Evolutionary conservation across 2,329 filamentous ascomycete species (phyloP).

Genomic region (Pseudocercospora pini-densiflorae): DNA sequence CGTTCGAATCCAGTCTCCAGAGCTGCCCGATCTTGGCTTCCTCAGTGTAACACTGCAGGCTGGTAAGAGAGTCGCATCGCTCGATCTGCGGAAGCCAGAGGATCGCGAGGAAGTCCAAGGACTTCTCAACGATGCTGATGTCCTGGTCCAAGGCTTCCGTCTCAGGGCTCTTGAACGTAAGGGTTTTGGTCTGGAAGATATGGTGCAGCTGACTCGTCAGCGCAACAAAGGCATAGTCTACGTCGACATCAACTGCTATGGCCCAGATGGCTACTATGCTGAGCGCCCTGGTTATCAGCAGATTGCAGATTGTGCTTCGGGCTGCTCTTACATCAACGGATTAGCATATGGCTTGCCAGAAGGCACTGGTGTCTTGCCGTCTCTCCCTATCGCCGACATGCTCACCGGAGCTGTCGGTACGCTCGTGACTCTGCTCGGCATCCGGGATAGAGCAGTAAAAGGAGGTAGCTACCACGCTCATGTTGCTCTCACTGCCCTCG

Average conservation of each 20-base stretch:
- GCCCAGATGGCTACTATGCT: constrained; percentile 54
- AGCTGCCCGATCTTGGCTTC: constrained; percentile 41
- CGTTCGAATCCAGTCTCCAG: constrained; percentile 34
- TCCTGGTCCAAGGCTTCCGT: constrained; percentile 56
- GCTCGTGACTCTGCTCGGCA: constrained; percentile 34
- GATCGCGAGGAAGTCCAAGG: constrained; percentile 46
- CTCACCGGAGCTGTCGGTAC: constrained; percentile 31
- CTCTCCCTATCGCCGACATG: constrained; percentile 19
- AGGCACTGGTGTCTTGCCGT: constrained; percentile 30
- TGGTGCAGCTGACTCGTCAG: constrained; percentile 38
- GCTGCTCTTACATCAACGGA: constrained; percentile 25
- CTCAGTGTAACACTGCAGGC: constrained; percentile 49
- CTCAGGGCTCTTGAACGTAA: constrained; percentile 53
- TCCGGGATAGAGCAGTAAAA: constrained; percentile 40
- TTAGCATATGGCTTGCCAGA: constrained; percentile 26
- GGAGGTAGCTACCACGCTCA: constrained; percentile 41
- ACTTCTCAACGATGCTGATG: constrained; percentile 54
- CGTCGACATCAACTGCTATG: constrained; percentile 59
- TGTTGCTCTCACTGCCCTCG: constrained; percentile 38
- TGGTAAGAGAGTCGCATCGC: constrained; percentile 54
- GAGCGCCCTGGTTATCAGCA: constrained; percentile 58
- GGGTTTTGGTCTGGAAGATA: constrained; percentile 37
- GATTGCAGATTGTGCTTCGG: constrained; percentile 51
- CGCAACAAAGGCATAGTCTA: constrained; percentile 51
- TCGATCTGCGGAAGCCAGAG: constrained; percentile 49